Evolutionary conservation across 1,284 basidiomycete species (phyloP), one percentile per base, ranked within the genome.

Genomic region (Sporisorium iseilematis-ciliati): DNA sequence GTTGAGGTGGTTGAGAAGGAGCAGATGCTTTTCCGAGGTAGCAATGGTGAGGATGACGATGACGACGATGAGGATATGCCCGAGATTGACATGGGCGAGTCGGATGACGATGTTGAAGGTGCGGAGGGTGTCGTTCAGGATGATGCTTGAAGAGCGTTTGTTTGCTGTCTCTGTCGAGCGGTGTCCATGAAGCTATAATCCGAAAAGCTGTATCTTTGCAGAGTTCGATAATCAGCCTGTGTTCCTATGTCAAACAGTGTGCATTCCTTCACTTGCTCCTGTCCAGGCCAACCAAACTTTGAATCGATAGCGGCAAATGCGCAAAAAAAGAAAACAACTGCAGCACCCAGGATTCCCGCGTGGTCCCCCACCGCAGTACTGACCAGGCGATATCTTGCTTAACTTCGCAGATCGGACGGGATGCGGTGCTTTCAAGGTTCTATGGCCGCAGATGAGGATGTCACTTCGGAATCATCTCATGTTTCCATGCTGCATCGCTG

Each of bases 381-480:
- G 90, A 90, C 90, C 90, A 86, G 89, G 90, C 90, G 89, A 90
- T 89, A 91, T 89, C 89, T 88, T 88, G 89, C 88, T 91, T 91
- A 90, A 90, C 90, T 91, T 88, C 89, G 89, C 90, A 91, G 90
- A 91, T 91, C 90, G 85, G 90, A 91, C 89, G 89, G 90, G 90
- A 91, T 91, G 90, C 89, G 89, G 90, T 91, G 89, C 88, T 91
- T 90, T 90, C 90, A 88, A 87, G 88, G 89, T 90, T 89, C 89
- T 90, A 90, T 91, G 89, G 90, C 90, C 89, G 88, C 90, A 89
- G 90, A 90, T 90, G 33, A n/a, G n/a, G n/a, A n/a, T n/a, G n/a
- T n/a, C n/a, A n/a, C n/a, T n/a, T n/a, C n/a, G n/a, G n/a, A n/a
- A n/a, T n/a, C n/a, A n/a, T n/a, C n/a, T n/a, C n/a, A n/a, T n/a